These are phyloP conservation scores for Malassezia pachydermatis DNA, from an alignment of 1,284 basidiomycete species.

Conservation along the genomic window DNA sequence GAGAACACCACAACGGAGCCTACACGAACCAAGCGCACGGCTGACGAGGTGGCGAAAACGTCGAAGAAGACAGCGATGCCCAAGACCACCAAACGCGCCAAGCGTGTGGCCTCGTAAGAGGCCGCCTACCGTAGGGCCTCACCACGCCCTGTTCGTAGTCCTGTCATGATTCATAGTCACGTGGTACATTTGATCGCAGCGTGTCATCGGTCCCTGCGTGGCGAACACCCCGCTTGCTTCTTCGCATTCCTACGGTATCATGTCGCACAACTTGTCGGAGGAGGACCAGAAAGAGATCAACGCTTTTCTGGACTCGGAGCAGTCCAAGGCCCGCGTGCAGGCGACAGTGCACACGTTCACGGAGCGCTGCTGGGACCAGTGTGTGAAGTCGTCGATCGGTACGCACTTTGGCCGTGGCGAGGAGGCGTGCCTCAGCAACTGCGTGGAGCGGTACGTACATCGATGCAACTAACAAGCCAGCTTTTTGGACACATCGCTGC, in stretches of 20 bases:
- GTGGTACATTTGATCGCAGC: not conserved
- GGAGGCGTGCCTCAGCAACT: constrained; percentile 74
- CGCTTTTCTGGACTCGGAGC: constrained; percentile 73
- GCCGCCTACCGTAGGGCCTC: constrained; percentile 15
- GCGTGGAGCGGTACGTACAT: constrained; percentile 57
- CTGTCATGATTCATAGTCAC: not conserved
- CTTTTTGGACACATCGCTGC: constrained; percentile 75
- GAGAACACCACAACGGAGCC: constrained; percentile 16
- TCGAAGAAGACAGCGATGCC: not conserved
- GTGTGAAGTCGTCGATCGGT: constrained; percentile 72
- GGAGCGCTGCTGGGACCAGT: constrained; percentile 54
- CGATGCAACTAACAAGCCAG: constrained; percentile 48
- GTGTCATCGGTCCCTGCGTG: too few relatives aligned
- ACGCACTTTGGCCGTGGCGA: constrained; percentile 74
- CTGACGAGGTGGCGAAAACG: not conserved
- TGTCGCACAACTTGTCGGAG: constrained; percentile 15
- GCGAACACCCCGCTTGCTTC: too few relatives aligned
- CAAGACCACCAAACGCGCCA: constrained; percentile 1
- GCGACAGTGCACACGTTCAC: constrained; percentile 51
- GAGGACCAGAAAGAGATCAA: constrained; percentile 57
- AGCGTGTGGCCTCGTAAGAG: too few relatives aligned
- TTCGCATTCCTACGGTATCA: constrained; percentile 2
- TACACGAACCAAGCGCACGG: not conserved
- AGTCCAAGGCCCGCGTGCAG: constrained; percentile 71
- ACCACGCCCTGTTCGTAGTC: not conserved